Evolutionary conservation across 2,329 filamentous ascomycete genomes (phyloP).

Genomic region (Didymella arachidicola): DNA sequence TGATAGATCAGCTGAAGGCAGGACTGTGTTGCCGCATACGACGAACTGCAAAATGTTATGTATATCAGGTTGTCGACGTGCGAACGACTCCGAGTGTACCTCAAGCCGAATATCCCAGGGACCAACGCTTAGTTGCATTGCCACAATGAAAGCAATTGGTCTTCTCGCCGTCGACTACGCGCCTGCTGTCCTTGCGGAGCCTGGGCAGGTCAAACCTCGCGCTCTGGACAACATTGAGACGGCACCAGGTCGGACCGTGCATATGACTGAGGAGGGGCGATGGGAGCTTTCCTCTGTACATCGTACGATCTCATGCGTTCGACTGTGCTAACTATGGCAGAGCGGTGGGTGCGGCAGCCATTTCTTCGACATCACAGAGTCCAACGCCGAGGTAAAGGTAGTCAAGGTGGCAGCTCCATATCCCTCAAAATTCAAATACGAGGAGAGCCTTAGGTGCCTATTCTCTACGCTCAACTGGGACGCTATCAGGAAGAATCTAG

Average conservation of each 20-base stretch:
- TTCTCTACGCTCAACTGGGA: slow-evolving; percentile 28
- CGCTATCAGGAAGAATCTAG: slow-evolving; percentile 29
- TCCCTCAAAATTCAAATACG: slow-evolving; percentile 26
- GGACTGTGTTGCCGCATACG: background rate
- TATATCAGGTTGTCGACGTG: background rate
- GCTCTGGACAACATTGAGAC: slow-evolving; percentile 77
- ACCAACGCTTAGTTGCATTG: background rate
- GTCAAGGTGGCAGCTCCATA: slow-evolving; percentile 25
- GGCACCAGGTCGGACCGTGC: slow-evolving; percentile 75
- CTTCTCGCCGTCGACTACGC: slow-evolving; percentile 23
- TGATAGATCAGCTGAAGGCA: slow-evolving; percentile 14
- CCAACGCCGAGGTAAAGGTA: slow-evolving; percentile 24
- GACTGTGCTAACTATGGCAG: slow-evolving; percentile 17
- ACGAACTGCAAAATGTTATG: background rate
- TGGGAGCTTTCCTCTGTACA: slow-evolving; percentile 79
- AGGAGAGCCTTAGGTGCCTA: slow-evolving; percentile 21
- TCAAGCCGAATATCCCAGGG: background rate
- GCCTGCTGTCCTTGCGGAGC: slow-evolving; percentile 23
- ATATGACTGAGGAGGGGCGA: slow-evolving; percentile 91
- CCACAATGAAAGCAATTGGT: slow-evolving; percentile 16
- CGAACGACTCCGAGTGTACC: background rate
- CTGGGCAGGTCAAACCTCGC: slow-evolving; percentile 24
- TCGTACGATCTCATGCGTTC: too few relatives aligned
- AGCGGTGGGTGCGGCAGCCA: slow-evolving; percentile 29
- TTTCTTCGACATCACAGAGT: slow-evolving; percentile 35